A percentile compares a stretch with the other conserved stretches of the same genome.
These are phyloP conservation scores for Ophiostoma sp. DNA, from an alignment of 2,329 filamentous ascomycete genomes.

Conservation along the genomic window DNA sequence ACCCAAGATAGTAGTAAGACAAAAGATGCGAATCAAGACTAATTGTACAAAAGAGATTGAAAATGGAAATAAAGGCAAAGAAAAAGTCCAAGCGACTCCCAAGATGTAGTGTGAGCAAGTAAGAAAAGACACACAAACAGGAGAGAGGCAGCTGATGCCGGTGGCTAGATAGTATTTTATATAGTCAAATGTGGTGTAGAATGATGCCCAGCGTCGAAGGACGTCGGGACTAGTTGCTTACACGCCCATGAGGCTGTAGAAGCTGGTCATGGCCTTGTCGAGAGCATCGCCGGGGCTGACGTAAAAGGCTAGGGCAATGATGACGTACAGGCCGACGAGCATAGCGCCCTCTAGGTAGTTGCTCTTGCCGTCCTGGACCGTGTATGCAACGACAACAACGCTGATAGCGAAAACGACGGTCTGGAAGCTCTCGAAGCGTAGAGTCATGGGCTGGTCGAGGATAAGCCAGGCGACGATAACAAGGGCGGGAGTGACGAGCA, in stretches of 20 bases:
- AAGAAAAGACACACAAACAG: not conserved
- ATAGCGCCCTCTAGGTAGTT: slow-evolving; percentile 82
- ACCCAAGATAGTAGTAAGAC: not conserved
- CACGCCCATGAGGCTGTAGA: slow-evolving; percentile 18
- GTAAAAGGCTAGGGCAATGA: slow-evolving; percentile 58
- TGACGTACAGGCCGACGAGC: slow-evolving; percentile 52
- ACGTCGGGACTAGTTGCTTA: not conserved
- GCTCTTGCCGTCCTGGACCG: slow-evolving; percentile 73
- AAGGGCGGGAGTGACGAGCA: slow-evolving; percentile 74
- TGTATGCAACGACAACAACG: slow-evolving; percentile 69
- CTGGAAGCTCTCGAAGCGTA: slow-evolving; percentile 77
- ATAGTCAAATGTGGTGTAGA: not conserved
- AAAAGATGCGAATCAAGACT: slow-evolving; percentile 15
- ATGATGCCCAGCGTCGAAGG: not conserved
- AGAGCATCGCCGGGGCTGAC: slow-evolving; percentile 49
- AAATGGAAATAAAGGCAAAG: slow-evolving; percentile 3
- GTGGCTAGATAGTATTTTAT: slow-evolving; percentile 9
- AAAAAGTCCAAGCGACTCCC: not conserved
- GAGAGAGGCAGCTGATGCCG: slow-evolving; percentile 15
- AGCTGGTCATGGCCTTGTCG: slow-evolving; percentile 33
- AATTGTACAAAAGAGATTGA: slow-evolving; percentile 19
- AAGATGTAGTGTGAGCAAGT: not conserved
- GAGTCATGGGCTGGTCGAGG: slow-evolving; percentile 64
- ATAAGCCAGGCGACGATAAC: slow-evolving; percentile 76
- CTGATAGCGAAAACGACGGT: slow-evolving; percentile 73